phyloP scores from a whole-genome alignment of 257 asterid genomes.

The Gentiana macrophylla region DNA sequence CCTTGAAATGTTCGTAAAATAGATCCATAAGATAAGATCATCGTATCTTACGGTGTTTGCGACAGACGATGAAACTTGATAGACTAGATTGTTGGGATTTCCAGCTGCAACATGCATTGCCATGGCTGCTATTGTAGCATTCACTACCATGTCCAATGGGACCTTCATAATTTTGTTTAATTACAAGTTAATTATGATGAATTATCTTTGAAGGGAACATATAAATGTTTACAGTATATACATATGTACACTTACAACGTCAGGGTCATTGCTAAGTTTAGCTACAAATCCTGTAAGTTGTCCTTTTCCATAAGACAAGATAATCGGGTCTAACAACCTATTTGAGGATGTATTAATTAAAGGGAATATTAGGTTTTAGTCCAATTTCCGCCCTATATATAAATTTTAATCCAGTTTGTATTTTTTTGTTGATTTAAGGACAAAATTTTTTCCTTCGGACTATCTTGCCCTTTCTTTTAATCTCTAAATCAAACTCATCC shows the following conservation, averaged over 20 bases:
- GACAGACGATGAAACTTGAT: conserved; percentile 80
- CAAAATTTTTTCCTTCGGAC: too few species aligned
- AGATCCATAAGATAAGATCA: conserved; percentile 60
- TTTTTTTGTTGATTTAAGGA: too few species aligned
- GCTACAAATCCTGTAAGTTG: conserved; percentile 84
- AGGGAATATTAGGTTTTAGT: too few species aligned
- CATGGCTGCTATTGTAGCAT: conserved; percentile 92
- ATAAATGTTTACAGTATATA: too few species aligned
- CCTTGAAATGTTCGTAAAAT: conserved; percentile 58
- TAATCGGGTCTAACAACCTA: conserved; percentile 99
- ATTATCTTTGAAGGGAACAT: too few species aligned
- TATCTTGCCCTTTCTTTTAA: too few species aligned
- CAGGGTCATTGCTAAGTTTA: conserved; percentile 82
- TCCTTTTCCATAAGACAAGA: conserved; percentile 84
- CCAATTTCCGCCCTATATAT: too few species aligned
- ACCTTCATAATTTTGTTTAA: too few species aligned
- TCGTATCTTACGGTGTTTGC: conserved; percentile 64
- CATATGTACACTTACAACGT: conserved; percentile 52
- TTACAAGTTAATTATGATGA: too few species aligned
- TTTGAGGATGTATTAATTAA: too few species aligned
- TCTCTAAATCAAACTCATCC: too few species aligned
- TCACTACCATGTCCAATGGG: conserved; percentile 96
- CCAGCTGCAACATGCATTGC: conserved; percentile 73
- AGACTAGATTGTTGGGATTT: conserved; percentile 31
- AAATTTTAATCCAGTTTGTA: too few species aligned